phyloP scores from a whole-genome alignment of 2,329 filamentous ascomycete genomes.

The Monilinia aucupariae region DNA sequence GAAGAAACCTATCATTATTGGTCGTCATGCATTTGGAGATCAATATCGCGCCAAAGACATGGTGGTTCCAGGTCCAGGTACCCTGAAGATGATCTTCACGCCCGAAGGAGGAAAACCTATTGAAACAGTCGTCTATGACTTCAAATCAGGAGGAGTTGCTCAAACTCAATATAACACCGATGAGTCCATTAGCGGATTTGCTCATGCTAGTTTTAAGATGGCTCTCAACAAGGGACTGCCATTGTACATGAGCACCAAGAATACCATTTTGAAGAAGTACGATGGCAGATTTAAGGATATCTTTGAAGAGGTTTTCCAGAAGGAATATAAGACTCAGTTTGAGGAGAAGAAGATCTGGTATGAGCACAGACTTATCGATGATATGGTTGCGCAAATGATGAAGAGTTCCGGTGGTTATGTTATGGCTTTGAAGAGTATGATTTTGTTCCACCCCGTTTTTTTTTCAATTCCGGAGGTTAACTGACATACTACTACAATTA shows the following conservation, averaged over 20 bases:
- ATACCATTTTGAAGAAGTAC: slow-evolving; percentile 98
- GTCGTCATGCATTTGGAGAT: slow-evolving; percentile 95
- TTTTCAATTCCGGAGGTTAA: neutral
- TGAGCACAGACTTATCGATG: slow-evolving; percentile 97
- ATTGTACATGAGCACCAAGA: slow-evolving; percentile 99
- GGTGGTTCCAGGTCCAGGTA: slow-evolving; percentile 77
- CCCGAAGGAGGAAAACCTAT: slow-evolving; percentile 76
- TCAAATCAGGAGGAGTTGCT: slow-evolving; percentile 77
- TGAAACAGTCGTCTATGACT: slow-evolving; percentile 85
- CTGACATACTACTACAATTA: slow-evolving; percentile 21
- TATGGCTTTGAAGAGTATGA: slow-evolving; percentile 95
- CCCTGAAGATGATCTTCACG: slow-evolving; percentile 91
- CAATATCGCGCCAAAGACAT: slow-evolving; percentile 96
- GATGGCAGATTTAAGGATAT: slow-evolving; percentile 99
- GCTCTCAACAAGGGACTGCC: slow-evolving; percentile 80
- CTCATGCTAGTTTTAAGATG: slow-evolving; percentile 94
- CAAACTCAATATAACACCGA: slow-evolving; percentile 99
- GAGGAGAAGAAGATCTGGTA: slow-evolving; percentile 96
- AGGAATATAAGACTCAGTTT: slow-evolving; percentile 79
- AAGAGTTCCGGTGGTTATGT: slow-evolving; percentile 96
- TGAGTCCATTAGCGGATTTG: slow-evolving; percentile 90
- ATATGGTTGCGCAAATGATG: slow-evolving; percentile 99
- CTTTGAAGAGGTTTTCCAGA: slow-evolving; percentile 95
- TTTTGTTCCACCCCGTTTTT: neutral
- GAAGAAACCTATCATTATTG: slow-evolving; percentile 99